Evolutionary conservation across 441 rosid species (phyloP), one percentile per base, ranked within the genome.

Genomic region (Bruguiera hainesii): DNA sequence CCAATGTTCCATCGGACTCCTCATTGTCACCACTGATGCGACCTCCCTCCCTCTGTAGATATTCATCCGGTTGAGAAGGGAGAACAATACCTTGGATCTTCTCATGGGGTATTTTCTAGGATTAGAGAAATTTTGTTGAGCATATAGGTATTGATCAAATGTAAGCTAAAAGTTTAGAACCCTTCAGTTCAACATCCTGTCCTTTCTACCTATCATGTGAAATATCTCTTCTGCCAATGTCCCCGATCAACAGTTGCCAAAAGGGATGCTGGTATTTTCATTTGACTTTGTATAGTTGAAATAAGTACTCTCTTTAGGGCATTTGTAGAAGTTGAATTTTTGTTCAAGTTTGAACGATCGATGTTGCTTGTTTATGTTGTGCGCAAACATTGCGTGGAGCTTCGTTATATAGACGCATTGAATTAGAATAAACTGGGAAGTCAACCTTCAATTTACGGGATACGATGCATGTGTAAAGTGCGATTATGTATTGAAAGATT

Each of bases 51-150:
- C 29, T 7, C 57, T 30, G 19, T 59, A 9, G 69, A 25, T 57
- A 13, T 15, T 42, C 30, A 51, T 48, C 56, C 0, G 56, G 48
- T 56, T 68, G 58, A 29, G 13, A 66, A 64, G 58, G 52, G 20
- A 60, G 48, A 42, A 42, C 48, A 42, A 50, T 50, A 66, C 64
- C 62, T 37, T 46, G 57, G 61, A 31, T 62, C 31, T 64, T 35
- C 63, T 30, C 46, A 64, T 33, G 68, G 57, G 63, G 30, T 26
- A 66, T 26, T 21, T 5, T 69, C 61, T 57, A 67, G 80, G 75
- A 28, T 49, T 73, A 65, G 74, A 68, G 73, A 72, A 78, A 68
- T 78, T 74, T 78, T 80, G 77, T 65, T 8, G 26, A 37, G 77
- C 65, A 70, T 21, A 72, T 67, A 72, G 75, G 69, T 52, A 64